A percentile compares a stretch with the other conserved stretches of the same genome.
Conservation (phyloP, 768 basidiomycete genomes). For the Pholiota conissans region DNA sequence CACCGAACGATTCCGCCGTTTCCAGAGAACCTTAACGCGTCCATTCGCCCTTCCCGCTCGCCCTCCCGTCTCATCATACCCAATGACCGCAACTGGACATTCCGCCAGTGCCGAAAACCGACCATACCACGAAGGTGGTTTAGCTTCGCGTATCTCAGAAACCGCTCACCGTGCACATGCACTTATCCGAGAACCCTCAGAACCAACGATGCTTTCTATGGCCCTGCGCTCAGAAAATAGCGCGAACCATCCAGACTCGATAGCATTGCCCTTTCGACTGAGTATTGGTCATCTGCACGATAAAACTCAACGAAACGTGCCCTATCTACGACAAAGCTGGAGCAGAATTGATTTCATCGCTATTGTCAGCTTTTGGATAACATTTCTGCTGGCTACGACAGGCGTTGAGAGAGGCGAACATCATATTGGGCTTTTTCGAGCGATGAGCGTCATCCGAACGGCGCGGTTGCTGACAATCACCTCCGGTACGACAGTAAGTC, state of each 20-base stretch:
- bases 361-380: slow-evolving; percentile 84
- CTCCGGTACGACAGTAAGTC: slow-evolving; percentile 83
- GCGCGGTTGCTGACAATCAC: slow-evolving; percentile 85
- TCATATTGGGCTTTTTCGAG: slow-evolving; percentile 88
- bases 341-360: slow-evolving; percentile 87
- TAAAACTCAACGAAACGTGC: slow-evolving; percentile 67
- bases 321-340: slow-evolving; percentile 93
- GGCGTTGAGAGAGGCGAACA: slow-evolving; percentile 65
- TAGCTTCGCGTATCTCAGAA: slow-evolving; percentile 27
- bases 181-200: slow-evolving; percentile 41
- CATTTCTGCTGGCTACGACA: slow-evolving; percentile 66
- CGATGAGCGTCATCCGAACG: slow-evolving; percentile 82
- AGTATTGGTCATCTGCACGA: slow-evolving; percentile 55
- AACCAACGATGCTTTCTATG: slow-evolving; percentile 51
- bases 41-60: slow-evolving; percentile 51
- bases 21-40: slow-evolving; percentile 48
- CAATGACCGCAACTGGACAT: slow-evolving; percentile 14
- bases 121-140: slow-evolving; percentile 22
- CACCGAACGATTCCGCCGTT: slow-evolving; percentile 41
- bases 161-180: slow-evolving; percentile 36
- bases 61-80: slow-evolving; percentile 27
- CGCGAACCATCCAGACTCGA: slow-evolving; percentile 31
- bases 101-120: slow-evolving; percentile 11
- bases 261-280: slow-evolving; percentile 64
- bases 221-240: slow-evolving; percentile 44